Conservation (phyloP, 441 rosid genomes). For the Pelargonium fulgidum region DNA sequence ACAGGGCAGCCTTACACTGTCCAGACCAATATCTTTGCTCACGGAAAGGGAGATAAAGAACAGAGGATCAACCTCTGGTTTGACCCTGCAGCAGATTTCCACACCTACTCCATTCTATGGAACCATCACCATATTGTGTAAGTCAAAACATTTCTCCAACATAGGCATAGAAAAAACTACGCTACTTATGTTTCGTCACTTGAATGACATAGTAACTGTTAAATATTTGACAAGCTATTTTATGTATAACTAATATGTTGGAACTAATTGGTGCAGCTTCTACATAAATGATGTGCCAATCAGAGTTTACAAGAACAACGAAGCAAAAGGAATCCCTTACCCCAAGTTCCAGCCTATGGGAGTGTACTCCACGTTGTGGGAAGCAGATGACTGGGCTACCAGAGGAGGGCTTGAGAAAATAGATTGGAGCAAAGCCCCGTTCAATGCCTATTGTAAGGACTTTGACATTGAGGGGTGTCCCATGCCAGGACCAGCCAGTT, state of each 20-base stretch:
- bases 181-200: too few relatives aligned
- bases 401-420: conserved; percentile 43
- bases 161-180: too few relatives aligned
- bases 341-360: conserved; percentile 29
- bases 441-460: conserved; percentile 27
- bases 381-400: conserved; percentile 53
- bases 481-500: conserved; percentile 10
- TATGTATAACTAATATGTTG: too few relatives aligned
- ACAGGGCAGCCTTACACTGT: conserved; percentile 24
- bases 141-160: not conserved
- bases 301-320: conserved; percentile 31
- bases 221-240: too few relatives aligned
- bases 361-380: conserved; percentile 31
- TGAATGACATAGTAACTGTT: too few relatives aligned
- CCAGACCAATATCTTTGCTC: conserved; percentile 22
- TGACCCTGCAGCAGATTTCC: conserved; percentile 26
- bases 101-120: conserved; percentile 26
- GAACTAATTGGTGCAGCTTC: conserved; percentile 13
- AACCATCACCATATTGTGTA: conserved; percentile 24
- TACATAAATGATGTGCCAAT: conserved; percentile 22
- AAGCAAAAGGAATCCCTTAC: conserved; percentile 24
- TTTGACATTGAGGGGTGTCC: conserved; percentile 20
- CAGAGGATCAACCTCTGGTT: conserved; percentile 25
- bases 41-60: conserved; percentile 20
- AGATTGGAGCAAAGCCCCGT: conserved; percentile 29